Evolutionary conservation across 2,329 filamentous ascomycete genomes (phyloP), one percentile per base, ranked within the genome.

Genomic region (Penicillium hordei): DNA sequence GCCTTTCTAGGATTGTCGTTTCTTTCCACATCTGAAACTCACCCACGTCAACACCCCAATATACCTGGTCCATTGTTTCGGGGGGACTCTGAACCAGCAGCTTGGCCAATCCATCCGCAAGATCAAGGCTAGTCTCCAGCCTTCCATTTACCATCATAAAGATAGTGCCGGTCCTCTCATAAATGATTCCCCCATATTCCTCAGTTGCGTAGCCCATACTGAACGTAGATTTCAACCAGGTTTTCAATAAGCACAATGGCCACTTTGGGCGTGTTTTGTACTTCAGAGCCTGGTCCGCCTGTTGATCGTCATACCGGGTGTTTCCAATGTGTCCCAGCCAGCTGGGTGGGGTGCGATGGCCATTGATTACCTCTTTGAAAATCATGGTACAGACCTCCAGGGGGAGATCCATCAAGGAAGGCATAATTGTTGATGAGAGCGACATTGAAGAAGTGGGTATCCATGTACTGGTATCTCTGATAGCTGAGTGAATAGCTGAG

Each of bases 351-450:
- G 17, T 23, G 12, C n/a, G 13, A 33, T 33, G 29, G 44, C 7
- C 13, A 10, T 33, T 33, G 29, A 46, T 33, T 46, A 17, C 27
- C 13, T 46, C 29, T 33, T 46, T 6, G 12, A 34, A n/a, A 19
- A 48, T 21, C 13, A 48, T 23, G 19, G 5, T 6, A 23, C 44
- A 29, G 27, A 46, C 21, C 29, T 33, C 29, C 29, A 9, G 6
- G 4, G 44, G 44, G 29, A 46, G 44, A 48, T 48, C 44, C 15
- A 48, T 23, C 8, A 48, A 48, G 19, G 29, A 23, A 34, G 29
- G 8, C 29, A 48, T 43, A 4, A 4, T 46, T 46, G 13, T 33
- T 33, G 29, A 46, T 10, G n/a, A 31, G 29, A 12, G n/a, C n/a
- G n/a, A n/a, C n/a, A n/a, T n/a, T n/a, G n/a, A n/a, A n/a, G n/a